phyloP scores from a whole-genome alignment of 139 green algal species.

The Zygnema circumcarinatum region DNA sequence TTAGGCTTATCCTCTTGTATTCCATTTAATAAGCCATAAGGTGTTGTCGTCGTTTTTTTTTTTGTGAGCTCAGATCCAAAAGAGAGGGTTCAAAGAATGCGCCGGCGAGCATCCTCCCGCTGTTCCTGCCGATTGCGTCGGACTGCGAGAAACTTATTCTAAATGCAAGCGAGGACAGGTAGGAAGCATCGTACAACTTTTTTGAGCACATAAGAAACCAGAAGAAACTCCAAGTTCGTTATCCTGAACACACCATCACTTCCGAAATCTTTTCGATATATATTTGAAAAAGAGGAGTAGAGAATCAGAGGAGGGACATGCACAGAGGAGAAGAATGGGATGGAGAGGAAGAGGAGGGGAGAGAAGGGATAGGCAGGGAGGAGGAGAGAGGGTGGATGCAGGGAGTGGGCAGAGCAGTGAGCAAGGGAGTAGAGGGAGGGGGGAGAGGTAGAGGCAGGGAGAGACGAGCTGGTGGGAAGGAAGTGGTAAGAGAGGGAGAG shows the following conservation, averaged over 20 bases:
- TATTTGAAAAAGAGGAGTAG: neutral
- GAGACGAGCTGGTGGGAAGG: neutral
- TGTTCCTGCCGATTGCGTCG: neutral
- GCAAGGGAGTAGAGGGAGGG: no score
- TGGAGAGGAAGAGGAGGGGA: neutral
- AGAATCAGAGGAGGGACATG: neutral
- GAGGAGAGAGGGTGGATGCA: neutral
- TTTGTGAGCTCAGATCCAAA: slow-evolving; percentile 21
- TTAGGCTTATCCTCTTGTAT: no score
- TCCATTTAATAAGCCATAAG: no score
- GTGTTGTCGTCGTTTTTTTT: no score
- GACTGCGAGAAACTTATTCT: slow-evolving; percentile 18
- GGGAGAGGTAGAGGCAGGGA: neutral
- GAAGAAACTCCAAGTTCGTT: no score
- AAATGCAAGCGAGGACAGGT: slow-evolving; percentile 22
- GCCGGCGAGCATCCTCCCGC: neutral
- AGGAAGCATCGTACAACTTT: no score
- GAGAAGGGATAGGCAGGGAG: neutral
- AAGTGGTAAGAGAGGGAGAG: neutral
- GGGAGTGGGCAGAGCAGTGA: neutral
- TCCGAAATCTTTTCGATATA: no score
- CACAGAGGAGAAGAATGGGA: neutral
- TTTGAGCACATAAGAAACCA: no score
- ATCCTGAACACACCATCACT: no score
- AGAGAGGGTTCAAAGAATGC: slow-evolving; percentile 4